A percentile compares a stretch with the other conserved stretches of the same genome.
These are phyloP conservation scores for Rhizodiscina lignyota DNA, from an alignment of 495 filamentous ascomycete species.

Conservation along the genomic window DNA sequence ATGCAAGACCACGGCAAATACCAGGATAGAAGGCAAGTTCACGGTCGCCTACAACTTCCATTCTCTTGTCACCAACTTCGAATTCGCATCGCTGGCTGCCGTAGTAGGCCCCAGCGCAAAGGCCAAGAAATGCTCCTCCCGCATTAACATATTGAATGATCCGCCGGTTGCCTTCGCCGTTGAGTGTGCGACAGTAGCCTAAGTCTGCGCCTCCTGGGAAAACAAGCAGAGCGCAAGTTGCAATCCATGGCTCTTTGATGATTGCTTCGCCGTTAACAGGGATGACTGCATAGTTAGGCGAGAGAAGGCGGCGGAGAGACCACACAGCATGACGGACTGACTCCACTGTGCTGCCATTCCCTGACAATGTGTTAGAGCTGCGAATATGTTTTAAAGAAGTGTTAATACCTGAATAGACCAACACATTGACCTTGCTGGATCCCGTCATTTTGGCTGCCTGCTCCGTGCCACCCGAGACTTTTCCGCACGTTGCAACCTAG, in stretches of 20 bases:
- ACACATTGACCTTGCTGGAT: constrained; percentile 49
- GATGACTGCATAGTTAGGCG: constrained; percentile 84
- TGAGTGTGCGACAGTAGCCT: constrained; percentile 74
- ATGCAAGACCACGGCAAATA: constrained; percentile 71
- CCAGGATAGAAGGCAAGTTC: constrained; percentile 85
- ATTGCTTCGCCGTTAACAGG: constrained; percentile 62
- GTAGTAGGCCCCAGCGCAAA: constrained; percentile 94
- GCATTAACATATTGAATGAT: constrained; percentile 71
- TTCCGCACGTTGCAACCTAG: background rate
- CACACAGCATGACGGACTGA: constrained; percentile 83
- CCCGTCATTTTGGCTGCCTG: constrained; percentile 1
- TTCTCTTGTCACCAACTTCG: constrained; percentile 60
- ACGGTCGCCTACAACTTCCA: constrained; percentile 75
- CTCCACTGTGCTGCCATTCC: constrained; percentile 68
- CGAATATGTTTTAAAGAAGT: background rate
- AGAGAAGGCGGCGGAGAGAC: constrained; percentile 75
- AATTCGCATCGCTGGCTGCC: constrained; percentile 71
- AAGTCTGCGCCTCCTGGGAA: constrained; percentile 92
- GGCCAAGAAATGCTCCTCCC: constrained; percentile 76
- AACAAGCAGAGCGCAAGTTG: constrained; percentile 75
- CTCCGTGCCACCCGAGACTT: background rate
- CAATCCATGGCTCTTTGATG: constrained; percentile 80
- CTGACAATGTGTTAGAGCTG: constrained; percentile 25
- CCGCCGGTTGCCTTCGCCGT: constrained; percentile 70
- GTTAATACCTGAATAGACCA: constrained; percentile 64